Evolutionary conservation across 345 rosid genomes (phyloP), one percentile per base, ranked within the genome.

Genomic region (Erodium maritimum): DNA sequence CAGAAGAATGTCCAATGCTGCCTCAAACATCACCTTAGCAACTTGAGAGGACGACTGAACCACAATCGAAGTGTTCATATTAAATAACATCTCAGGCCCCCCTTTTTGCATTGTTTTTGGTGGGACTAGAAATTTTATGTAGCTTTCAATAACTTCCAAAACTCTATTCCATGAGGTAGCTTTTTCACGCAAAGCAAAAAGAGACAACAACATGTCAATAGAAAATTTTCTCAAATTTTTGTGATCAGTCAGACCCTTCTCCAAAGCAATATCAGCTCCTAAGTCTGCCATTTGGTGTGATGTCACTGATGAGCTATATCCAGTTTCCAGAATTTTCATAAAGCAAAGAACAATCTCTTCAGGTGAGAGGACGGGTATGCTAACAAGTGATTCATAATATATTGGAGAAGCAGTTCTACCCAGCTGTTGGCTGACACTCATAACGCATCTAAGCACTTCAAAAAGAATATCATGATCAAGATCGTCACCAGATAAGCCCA

Each of bases 21-120:
- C 83, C 76, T 89, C 96, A 73, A 89, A 82, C 95, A 89, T 93
- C 58, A 70, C 72, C 78, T 77, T 83, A 17, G 82, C 86, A 77
- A 85, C 79, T 81, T 87, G 99, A 59, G 88, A 76, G 67, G 86
- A 73, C 51, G 96, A 85, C 70, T 85, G 96, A 66, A 86, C 80
- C 67, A 87, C 59, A 64, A 83, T 69, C 64, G 79, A 69, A 58
- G 75, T 63, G 52, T 67, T 68, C 56, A 77, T 69, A 72, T 74
- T 73, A 64, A 72, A 73, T 66, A 76, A 65, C 67, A 65, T 66
- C 68, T 69, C 77, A 63, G 74, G 74, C 65, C 68, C 80, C 62
- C 69, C 34, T 23, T 71, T 71, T 58, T 83, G 81, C 55, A 67
- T 63, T 59, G 65, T 69, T 68, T 87, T 93, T 68, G 61, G 80